phyloP scores from a whole-genome alignment of 306 rosid species.

The Acacia melanoxylon region DNA sequence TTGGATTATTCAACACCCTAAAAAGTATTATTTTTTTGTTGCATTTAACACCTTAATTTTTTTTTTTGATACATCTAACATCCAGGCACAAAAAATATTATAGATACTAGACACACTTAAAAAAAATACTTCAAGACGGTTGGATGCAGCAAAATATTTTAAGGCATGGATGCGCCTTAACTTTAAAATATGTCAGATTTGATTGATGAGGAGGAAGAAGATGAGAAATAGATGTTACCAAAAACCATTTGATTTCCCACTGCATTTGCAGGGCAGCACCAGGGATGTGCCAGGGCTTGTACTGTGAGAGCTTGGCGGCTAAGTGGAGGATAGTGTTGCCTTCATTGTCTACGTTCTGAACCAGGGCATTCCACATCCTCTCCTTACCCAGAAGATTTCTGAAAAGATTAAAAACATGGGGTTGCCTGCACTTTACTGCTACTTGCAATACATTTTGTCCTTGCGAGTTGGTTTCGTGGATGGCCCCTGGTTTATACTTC shows the following conservation, averaged over 20 bases:
- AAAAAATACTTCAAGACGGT: too few species aligned
- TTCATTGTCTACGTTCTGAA: background rate
- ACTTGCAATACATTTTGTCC: conserved; percentile 37
- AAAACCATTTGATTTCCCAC: conserved; percentile 55
- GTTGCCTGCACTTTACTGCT: conserved; percentile 33
- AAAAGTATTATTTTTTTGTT: too few species aligned
- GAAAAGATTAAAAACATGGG: conserved; percentile 9
- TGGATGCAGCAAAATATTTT: too few species aligned
- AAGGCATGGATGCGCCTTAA: too few species aligned
- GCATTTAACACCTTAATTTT: too few species aligned
- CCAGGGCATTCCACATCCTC: background rate
- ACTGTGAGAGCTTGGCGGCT: background rate
- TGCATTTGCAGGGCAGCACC: conserved; percentile 47
- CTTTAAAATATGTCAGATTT: too few species aligned
- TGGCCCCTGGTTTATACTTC: conserved; percentile 6
- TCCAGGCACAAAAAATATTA: too few species aligned
- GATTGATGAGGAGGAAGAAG: background rate
- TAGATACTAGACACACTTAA: too few species aligned
- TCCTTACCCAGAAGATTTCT: too few species aligned
- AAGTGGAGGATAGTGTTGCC: conserved; percentile 13
- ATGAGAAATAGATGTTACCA: conserved; percentile 22
- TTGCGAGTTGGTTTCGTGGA: conserved; percentile 27
- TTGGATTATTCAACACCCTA: too few species aligned
- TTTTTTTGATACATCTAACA: too few species aligned
- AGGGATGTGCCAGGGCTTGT: conserved; percentile 37